Evolutionary conservation across 2,329 filamentous ascomycete species (phyloP).

Genomic region (Nakataea oryzae): DNA sequence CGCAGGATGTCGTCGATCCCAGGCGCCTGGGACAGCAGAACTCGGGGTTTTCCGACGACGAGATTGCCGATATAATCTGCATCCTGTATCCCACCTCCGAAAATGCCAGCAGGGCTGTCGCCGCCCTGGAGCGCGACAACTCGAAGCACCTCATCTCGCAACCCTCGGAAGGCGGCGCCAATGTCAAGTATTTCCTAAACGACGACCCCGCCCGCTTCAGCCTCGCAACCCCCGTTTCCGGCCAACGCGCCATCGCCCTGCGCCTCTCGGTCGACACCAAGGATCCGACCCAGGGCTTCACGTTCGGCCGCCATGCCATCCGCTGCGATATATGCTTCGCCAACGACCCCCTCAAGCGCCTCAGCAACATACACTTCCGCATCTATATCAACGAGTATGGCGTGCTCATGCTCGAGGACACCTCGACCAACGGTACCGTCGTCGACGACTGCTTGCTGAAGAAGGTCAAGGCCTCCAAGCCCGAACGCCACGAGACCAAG

Average conservation of each 20-base stretch:
- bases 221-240: conserved; percentile 39
- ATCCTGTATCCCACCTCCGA: conserved; percentile 72
- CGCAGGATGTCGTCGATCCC: conserved; percentile 73
- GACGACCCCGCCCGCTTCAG: conserved; percentile 38
- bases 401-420: conserved; percentile 83
- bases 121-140: conserved; percentile 33
- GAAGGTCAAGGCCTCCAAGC: conserved; percentile 15
- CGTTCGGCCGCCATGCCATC: conserved; percentile 67
- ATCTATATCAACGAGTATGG: conserved; percentile 84
- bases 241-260: conserved; percentile 63
- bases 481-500: conserved; percentile 18
- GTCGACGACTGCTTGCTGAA: conserved; percentile 65
- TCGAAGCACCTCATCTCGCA: conserved; percentile 37
- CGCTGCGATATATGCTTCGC: conserved; percentile 64
- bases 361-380: conserved; percentile 94
- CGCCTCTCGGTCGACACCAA: conserved; percentile 66
- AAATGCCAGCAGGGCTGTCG: conserved; percentile 62
- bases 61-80: conserved; percentile 81
- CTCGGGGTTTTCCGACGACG: conserved; percentile 71
- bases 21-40: conserved; percentile 69
- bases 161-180: conserved; percentile 31
- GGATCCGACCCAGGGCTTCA: conserved; percentile 62
- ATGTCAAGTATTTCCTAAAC: conserved; percentile 40
- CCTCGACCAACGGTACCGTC: conserved; percentile 90
- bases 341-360: conserved; percentile 56